phyloP scores from a whole-genome alignment of 345 rosid genomes.

The Eucalyptus pumila region DNA sequence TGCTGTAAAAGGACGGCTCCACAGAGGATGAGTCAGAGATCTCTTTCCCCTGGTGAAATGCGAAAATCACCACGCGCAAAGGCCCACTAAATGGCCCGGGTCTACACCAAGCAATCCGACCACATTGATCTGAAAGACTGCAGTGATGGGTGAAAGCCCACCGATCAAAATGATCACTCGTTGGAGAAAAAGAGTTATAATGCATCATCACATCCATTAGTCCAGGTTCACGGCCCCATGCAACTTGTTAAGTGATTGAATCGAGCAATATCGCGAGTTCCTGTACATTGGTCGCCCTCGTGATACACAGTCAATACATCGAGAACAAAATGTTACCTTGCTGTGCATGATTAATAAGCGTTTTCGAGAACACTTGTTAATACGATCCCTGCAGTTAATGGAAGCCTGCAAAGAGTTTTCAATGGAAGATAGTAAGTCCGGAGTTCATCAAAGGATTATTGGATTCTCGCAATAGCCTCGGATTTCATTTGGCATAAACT shows the following conservation, averaged over 20 bases:
- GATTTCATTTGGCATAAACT: background rate
- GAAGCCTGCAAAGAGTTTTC: background rate
- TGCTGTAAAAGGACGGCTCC: background rate
- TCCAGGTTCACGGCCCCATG: background rate
- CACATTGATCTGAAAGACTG: background rate
- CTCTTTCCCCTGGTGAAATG: background rate
- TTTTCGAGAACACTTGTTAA: background rate
- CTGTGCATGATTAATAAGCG: background rate
- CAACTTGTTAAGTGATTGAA: background rate
- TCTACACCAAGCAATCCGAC: background rate
- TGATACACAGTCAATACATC: background rate
- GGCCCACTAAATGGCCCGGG: background rate
- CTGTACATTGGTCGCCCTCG: background rate
- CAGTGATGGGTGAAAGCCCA: background rate
- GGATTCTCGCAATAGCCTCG: background rate
- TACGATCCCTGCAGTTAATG: background rate
- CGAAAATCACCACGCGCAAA: background rate
- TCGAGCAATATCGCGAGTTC: background rate
- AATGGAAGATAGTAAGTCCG: no score
- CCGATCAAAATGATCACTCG: background rate
- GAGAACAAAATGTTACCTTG: background rate
- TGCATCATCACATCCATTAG: background rate
- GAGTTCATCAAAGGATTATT: background rate
- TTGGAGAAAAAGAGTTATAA: background rate
- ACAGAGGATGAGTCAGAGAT: background rate